Evolutionary conservation across 208 protist genomes (phyloP).

Genomic region (Trypanosoma lewisi): DNA sequence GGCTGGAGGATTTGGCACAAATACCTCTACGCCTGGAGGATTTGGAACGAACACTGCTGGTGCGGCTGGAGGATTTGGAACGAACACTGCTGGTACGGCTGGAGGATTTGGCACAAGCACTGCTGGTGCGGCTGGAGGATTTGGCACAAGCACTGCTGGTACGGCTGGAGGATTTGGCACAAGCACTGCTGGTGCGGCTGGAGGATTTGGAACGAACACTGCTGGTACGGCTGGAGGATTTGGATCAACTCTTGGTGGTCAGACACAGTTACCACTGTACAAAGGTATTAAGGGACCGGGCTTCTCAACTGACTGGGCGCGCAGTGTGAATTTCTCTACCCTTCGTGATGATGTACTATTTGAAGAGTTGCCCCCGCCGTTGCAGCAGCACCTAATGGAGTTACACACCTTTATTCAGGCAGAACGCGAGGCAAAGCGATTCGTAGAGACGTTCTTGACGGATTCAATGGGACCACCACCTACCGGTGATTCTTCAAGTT

Average conservation of each 20-base stretch:
- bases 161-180: conserved; percentile 13
- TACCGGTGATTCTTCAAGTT: background rate
- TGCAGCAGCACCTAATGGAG: conserved; percentile 79
- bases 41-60: conserved; percentile 27
- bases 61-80: conserved; percentile 44
- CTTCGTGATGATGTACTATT: conserved; percentile 71
- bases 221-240: conserved; percentile 38
- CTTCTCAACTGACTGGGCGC: conserved; percentile 52
- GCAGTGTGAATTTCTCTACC: conserved; percentile 64
- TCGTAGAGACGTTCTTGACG: conserved; percentile 58
- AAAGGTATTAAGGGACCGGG: conserved; percentile 71
- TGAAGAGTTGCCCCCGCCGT: conserved; percentile 52
- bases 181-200: background rate
- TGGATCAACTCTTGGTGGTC: conserved; percentile 18
- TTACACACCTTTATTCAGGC: conserved; percentile 71
- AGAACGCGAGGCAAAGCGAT: conserved; percentile 53
- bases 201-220: conserved; percentile 31
- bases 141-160: conserved; percentile 10
- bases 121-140: conserved; percentile 13
- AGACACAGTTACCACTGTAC: conserved; percentile 50
- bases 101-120: conserved; percentile 11
- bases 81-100: conserved; percentile 9
- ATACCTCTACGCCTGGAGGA: conserved; percentile 20
- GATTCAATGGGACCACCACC: conserved; percentile 26
- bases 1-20: conserved; percentile 38